phyloP scores from a whole-genome alignment of 345 rosid species.

The Gossypioides kirkii region DNA sequence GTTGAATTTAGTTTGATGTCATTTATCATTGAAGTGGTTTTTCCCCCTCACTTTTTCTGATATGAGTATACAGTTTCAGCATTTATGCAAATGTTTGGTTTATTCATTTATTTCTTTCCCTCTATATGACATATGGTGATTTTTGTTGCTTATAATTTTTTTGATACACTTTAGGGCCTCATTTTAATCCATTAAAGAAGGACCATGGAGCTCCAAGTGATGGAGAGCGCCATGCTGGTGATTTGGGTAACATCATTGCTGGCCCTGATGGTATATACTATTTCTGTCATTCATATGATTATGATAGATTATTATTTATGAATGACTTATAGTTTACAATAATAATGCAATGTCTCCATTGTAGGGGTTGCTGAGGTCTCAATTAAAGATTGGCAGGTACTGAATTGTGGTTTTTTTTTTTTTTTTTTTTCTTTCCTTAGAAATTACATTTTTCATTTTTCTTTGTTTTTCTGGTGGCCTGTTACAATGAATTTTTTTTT shows the following conservation, averaged over 20 bases:
- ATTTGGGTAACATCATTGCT: conserved; percentile 82
- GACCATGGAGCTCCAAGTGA: conserved; percentile 75
- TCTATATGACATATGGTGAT: not conserved
- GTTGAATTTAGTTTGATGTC: not conserved
- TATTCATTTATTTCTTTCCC: not conserved
- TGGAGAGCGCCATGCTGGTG: conserved; percentile 84
- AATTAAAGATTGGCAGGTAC: conserved; percentile 57
- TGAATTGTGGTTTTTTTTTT: not conserved
- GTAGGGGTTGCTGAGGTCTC: conserved; percentile 90
- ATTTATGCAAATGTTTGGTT: not conserved
- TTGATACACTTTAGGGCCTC: conserved; percentile 53
- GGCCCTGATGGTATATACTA: conserved; percentile 59
- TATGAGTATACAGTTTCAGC: not conserved
- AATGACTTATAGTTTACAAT: not conserved
- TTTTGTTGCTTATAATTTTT: not conserved
- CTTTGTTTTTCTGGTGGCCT: not conserved
- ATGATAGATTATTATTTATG: not conserved
- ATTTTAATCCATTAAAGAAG: conserved; percentile 84
- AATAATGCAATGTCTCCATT: conserved; percentile 17
- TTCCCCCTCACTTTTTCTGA: not conserved
- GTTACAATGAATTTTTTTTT: not conserved
- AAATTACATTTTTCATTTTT: not conserved
- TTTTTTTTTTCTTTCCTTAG: not conserved
- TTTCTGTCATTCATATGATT: conserved; percentile 7
- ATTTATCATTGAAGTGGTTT: not conserved